A percentile compares a stretch with the other conserved stretches of the same genome.
Evolutionary conservation across 495 filamentous ascomycete genomes (phyloP).

Genomic region (Rhypophila decipiens): DNA sequence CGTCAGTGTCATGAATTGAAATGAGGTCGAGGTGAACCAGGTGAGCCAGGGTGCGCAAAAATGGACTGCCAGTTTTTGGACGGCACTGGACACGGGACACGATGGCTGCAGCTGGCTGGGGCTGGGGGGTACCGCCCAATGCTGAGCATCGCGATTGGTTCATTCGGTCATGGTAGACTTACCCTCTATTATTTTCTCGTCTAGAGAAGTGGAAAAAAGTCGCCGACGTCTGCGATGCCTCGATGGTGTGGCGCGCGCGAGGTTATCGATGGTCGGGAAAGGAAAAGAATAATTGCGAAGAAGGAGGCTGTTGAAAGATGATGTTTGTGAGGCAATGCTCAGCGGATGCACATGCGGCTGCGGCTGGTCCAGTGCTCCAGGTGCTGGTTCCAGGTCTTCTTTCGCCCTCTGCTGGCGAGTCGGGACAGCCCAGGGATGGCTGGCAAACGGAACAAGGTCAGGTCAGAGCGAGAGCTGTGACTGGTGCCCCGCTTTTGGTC

Average conservation of each 20-base stretch:
- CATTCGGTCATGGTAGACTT: conserved; percentile 4
- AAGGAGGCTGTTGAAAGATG: conserved; percentile 1
- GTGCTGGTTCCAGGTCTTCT: background rate
- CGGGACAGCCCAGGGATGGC: background rate
- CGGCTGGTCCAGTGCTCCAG: no score
- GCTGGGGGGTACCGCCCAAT: no score
- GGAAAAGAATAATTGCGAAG: conserved; percentile 1
- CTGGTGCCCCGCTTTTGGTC: background rate
- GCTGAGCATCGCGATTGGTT: background rate
- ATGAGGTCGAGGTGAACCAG: background rate
- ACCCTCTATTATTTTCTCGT: conserved; percentile 15
- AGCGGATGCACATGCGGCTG: background rate
- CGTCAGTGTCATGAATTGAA: conserved; percentile 7
- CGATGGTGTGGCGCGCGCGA: conserved; percentile 2
- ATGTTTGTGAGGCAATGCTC: background rate
- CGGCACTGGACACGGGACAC: background rate
- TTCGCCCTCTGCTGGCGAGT: background rate
- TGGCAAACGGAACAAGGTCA: background rate
- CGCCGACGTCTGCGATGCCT: conserved; percentile 13
- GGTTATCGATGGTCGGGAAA: conserved; percentile 1
- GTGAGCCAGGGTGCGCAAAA: conserved; percentile 12
- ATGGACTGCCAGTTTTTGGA: conserved; percentile 7
- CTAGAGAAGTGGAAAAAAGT: conserved; percentile 3
- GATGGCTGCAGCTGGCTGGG: background rate
- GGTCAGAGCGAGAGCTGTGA: conserved; percentile 4